These are phyloP conservation scores for Thelonectria rubi DNA, from an alignment of 2,329 filamentous ascomycete genomes.

Conservation along the genomic window DNA sequence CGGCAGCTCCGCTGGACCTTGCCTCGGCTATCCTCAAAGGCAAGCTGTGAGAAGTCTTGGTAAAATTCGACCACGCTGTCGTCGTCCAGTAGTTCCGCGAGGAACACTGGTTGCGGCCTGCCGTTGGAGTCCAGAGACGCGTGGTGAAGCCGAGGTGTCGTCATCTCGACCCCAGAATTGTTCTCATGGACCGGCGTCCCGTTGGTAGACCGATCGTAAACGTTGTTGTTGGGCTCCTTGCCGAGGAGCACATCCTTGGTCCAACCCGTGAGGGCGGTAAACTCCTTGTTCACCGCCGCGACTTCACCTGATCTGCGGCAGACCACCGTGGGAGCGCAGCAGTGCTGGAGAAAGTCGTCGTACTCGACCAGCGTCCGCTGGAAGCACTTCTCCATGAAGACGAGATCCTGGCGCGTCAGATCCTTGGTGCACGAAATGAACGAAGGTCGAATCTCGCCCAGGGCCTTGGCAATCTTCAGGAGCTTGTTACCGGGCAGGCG, in stretches of 20 bases:
- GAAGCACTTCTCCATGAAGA: constrained; percentile 98
- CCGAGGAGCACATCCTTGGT: constrained; percentile 88
- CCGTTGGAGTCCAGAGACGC: constrained; percentile 56
- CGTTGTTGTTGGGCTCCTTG: constrained; percentile 85
- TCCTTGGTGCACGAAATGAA: constrained; percentile 92
- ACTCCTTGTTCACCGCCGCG: constrained; percentile 95
- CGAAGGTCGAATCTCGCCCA: constrained; percentile 89
- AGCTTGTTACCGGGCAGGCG: constrained; percentile 82
- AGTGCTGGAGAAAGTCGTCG: constrained; percentile 89
- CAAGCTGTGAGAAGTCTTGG: constrained; percentile 91
- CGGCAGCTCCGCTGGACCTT: constrained; percentile 85
- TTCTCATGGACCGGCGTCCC: constrained; percentile 49
- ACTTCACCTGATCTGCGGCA: constrained; percentile 93
- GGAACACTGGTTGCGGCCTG: constrained; percentile 80
- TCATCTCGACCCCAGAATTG: constrained; percentile 49
- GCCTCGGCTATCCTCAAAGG: constrained; percentile 89
- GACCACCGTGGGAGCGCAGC: constrained; percentile 89
- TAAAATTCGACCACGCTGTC: constrained; percentile 95
- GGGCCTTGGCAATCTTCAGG: constrained; percentile 83
- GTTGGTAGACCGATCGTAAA: constrained; percentile 53
- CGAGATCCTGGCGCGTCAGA: constrained; percentile 85
- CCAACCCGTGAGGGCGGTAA: constrained; percentile 95
- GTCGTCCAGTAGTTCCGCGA: constrained; percentile 92
- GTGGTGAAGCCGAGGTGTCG: constrained; percentile 62
- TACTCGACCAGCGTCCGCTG: constrained; percentile 93